Evolutionary conservation across 805 yeast genomes (phyloP).

Genomic region (Yamadazyma tumulicola): DNA sequence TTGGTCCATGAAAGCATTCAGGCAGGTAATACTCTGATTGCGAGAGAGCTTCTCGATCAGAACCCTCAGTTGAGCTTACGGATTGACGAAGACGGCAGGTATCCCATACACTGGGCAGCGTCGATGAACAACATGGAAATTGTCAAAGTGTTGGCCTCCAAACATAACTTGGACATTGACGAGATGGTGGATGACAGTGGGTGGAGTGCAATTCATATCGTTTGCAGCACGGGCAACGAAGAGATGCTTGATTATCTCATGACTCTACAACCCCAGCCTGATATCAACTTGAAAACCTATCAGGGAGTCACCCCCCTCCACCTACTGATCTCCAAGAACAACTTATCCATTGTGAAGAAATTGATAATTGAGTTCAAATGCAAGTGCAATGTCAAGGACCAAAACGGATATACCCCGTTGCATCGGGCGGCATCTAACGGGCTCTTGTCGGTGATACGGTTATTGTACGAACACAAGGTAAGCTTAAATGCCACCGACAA

Average conservation of each 20-base stretch:
- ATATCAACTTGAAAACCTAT: constrained; percentile 58
- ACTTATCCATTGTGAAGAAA: constrained; percentile 48
- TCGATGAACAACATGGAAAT: constrained; percentile 53
- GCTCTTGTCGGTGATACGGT: constrained; percentile 49
- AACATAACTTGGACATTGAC: constrained; percentile 54
- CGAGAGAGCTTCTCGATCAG: constrained; percentile 46
- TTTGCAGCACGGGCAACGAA: constrained; percentile 67
- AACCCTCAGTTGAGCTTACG: constrained; percentile 45
- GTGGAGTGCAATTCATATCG: constrained; percentile 87
- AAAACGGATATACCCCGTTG: constrained; percentile 59
- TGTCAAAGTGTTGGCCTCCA: constrained; percentile 11
- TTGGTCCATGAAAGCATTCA: constrained; percentile 62
- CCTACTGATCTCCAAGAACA: constrained; percentile 70
- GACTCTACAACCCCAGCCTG: constrained; percentile 47
- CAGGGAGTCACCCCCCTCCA: constrained; percentile 75
- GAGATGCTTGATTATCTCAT: constrained; percentile 51
- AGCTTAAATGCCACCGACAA: constrained; percentile 67
- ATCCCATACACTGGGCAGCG: constrained; percentile 88
- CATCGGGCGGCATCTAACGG: constrained; percentile 87
- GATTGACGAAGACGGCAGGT: constrained; percentile 71
- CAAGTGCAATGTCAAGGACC: constrained; percentile 64
- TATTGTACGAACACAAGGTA: constrained; percentile 52
- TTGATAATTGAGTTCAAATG: constrained; percentile 56
- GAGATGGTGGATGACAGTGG: constrained; percentile 70
- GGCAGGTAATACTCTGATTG: constrained; percentile 53